Base-by-base conservation (phyloP, 148 eudicot species). In the Arctostaphylos glauca region DNA sequence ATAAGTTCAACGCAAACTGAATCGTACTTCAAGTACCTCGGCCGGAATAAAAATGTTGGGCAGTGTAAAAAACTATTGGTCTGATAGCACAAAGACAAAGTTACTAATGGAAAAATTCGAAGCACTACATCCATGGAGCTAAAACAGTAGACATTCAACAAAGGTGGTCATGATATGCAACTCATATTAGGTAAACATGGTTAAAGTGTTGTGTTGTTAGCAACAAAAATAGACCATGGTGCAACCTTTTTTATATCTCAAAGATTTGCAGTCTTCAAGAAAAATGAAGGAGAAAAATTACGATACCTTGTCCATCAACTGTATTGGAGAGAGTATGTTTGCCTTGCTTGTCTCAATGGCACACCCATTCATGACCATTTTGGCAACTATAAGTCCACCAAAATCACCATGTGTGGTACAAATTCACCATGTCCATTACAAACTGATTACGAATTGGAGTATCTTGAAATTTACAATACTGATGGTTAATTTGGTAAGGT, bases 311-410 rank as follows among this genome's bases (percentile, higher is more conserved):
- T 97, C 98, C 97, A 94, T 90, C 74, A 97, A 85, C 85, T 97
- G 99, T 81, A 97, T 94, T 1, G 97, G 99, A 55, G 94, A 84
- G 49, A 94, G 86, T 66, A 97, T 94, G 81, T 93, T 97, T n/a
- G 98, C 47, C 89, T 94, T 94, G 92, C 96, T 94, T 74, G 99
- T 97, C 90, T 97, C 99, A 5, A 97, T 91, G 48, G 94, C 86
- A 80, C 98, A 94, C 56, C 99, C 99, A 85, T 97, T 97, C 99
- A 97, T 97, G 80, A 97, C 99, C 99, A 97, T 97, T 87, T 97
- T 31, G 38, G 38, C 38, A 31, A 31, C 38, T 31, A 31, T 31
- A 31, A 31, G 38, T 31, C 38, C 38, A 31, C 38, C 38, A 31
- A 31, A 31, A 31, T 31, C 38, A 31, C 38, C 38, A n/a, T n/a